Conservation (phyloP, 345 rosid genomes). For the Dipteronia sinensis region DNA sequence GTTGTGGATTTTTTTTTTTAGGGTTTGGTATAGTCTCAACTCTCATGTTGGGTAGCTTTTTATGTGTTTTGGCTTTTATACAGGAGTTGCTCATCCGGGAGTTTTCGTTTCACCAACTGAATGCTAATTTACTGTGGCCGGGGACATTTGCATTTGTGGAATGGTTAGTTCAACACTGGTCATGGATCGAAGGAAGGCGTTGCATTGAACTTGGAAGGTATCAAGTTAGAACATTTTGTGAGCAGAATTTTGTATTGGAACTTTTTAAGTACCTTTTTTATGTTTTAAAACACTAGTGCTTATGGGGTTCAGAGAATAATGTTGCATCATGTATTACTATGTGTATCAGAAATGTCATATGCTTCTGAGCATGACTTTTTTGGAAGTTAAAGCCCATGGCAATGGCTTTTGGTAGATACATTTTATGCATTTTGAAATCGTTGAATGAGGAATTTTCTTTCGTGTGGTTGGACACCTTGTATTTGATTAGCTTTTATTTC, state of each 20-base stretch:
- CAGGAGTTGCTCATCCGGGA: constrained; percentile 83
- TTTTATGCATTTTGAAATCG: not conserved
- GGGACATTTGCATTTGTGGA: constrained; percentile 91
- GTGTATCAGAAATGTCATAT: not conserved
- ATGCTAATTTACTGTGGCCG: constrained; percentile 99
- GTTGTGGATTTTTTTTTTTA: not conserved
- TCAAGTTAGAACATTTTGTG: not conserved
- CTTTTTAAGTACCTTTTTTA: too few relatives aligned
- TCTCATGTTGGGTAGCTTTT: not conserved
- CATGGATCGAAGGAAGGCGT: constrained; percentile 54
- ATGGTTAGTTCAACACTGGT: constrained; percentile 67
- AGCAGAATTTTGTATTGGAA: not conserved
- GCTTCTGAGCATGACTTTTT: not conserved
- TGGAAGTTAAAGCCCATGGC: not conserved
- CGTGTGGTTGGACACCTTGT: not conserved
- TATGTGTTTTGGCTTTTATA: constrained; percentile 22
- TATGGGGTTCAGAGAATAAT: not conserved
- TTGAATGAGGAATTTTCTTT: not conserved
- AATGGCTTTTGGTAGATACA: constrained; percentile 8
- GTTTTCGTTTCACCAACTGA: constrained; percentile 84
- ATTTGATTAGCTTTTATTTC: constrained; percentile 1
- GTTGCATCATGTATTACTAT: not conserved
- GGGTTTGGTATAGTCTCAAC: not conserved
- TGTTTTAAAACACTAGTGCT: too few relatives aligned
- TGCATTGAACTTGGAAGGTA: constrained; percentile 95